Evolutionary conservation across 805 yeast genomes (phyloP).

Genomic region (Debaryomyces hansenii): DNA sequence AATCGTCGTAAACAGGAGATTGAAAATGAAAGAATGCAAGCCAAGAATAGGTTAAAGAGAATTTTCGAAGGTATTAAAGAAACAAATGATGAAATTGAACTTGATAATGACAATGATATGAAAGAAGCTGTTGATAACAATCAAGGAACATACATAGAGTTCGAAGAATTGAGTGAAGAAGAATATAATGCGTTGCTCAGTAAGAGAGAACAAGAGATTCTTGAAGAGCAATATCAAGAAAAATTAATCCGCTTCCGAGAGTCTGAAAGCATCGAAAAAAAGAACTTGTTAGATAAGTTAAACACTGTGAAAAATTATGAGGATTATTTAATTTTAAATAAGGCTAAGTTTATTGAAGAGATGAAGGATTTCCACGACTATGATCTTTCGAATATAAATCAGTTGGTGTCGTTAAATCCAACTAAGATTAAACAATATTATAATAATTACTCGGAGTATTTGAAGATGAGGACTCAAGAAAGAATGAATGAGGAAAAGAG

Average conservation of each 20-base stretch:
- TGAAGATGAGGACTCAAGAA: constrained; percentile 35
- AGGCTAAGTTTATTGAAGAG: constrained; percentile 34
- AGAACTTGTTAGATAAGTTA: constrained; percentile 20
- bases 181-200: constrained; percentile 23
- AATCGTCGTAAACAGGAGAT: constrained; percentile 50
- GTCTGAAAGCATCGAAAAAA: constrained; percentile 17
- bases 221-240: constrained; percentile 18
- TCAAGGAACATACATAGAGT: constrained; percentile 18
- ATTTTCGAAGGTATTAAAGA: constrained; percentile 42
- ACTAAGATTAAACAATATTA: constrained; percentile 28
- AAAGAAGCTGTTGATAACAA: constrained; percentile 17
- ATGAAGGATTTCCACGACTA: constrained; percentile 24
- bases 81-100: constrained; percentile 19
- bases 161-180: constrained; percentile 27
- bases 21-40: constrained; percentile 47
- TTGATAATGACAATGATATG: not conserved
- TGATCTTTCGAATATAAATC: not conserved
- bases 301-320: constrained; percentile 33
- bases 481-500: constrained; percentile 41
- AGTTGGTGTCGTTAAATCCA: not conserved
- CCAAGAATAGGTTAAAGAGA: constrained; percentile 47
- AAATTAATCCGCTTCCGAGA: not conserved
- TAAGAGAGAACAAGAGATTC: constrained; percentile 20
- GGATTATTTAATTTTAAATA: constrained; percentile 33
- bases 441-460: constrained; percentile 44